Percentiles rank a stretch among this genome's conserved stretches.
phyloP scores from a whole-genome alignment of 2,329 filamentous ascomycete species.

The Penicillium crustosum region DNA sequence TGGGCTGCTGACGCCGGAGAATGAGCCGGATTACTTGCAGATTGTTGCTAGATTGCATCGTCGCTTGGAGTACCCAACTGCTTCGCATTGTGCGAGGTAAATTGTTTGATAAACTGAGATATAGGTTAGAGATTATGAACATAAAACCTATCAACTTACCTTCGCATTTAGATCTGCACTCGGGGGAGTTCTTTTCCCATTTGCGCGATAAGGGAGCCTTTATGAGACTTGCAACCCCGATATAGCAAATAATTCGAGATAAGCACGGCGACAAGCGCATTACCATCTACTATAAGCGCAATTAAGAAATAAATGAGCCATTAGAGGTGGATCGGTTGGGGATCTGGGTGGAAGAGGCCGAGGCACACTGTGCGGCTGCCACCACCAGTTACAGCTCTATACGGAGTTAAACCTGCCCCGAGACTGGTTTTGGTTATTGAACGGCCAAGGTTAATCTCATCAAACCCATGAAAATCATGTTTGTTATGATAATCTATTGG shows the following conservation, averaged over 20 bases:
- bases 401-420: background rate
- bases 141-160: background rate
- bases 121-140: background rate
- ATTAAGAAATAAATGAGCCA: background rate
- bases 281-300: background rate
- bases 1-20: conserved; percentile 73
- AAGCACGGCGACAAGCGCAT: background rate
- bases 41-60: conserved; percentile 76
- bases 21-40: conserved; percentile 75
- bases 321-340: background rate
- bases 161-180: background rate
- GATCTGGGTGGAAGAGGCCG: background rate
- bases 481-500: conserved; percentile 34
- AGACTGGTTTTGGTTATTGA: background rate
- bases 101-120: background rate
- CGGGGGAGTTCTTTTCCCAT: background rate
- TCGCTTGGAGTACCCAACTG: conserved; percentile 74
- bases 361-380: background rate
- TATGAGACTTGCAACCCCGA: background rate
- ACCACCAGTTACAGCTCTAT: background rate
- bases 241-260: background rate
- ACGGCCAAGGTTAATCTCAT: background rate
- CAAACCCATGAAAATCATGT: conserved; percentile 13
- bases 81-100: conserved; percentile 35
- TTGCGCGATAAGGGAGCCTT: background rate